Evolutionary conservation across 352 stramenopile species (phyloP).

Genomic region (Globisporangium irregulare): DNA sequence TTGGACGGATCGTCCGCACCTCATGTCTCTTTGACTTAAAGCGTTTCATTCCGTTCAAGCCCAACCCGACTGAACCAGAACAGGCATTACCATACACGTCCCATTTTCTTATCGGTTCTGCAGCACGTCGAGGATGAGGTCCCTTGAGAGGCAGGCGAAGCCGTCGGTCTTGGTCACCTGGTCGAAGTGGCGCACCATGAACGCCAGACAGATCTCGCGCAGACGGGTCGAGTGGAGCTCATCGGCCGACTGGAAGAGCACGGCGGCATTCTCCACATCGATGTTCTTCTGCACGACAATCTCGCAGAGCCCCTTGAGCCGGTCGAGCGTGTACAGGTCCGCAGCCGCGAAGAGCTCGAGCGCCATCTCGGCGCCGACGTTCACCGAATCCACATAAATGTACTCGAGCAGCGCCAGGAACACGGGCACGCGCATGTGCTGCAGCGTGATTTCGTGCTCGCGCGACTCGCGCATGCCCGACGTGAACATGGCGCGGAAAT

Average conservation of each 20-base stretch:
- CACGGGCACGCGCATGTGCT: constrained; percentile 87
- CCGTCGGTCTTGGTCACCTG: constrained; percentile 90
- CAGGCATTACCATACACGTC: no score
- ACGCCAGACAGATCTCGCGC: constrained; percentile 87
- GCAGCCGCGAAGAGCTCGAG: constrained; percentile 93
- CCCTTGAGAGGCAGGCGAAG: constrained; percentile 79
- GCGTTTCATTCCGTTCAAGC: no score
- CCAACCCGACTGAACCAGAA: no score
- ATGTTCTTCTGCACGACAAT: constrained; percentile 90
- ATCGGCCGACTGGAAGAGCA: constrained; percentile 82
- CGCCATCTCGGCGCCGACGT: constrained; percentile 89
- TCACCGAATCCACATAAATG: constrained; percentile 96
- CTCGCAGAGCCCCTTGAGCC: constrained; percentile 91
- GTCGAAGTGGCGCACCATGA: constrained; percentile 90
- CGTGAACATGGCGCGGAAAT: constrained; percentile 94
- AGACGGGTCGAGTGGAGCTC: constrained; percentile 80
- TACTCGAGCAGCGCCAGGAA: constrained; percentile 96
- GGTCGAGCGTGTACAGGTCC: constrained; percentile 94
- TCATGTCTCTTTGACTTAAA: no score
- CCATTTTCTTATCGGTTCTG: constrained; percentile 70
- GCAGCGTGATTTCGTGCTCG: constrained; percentile 85
- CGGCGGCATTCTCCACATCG: constrained; percentile 81
- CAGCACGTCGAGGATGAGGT: constrained; percentile 88
- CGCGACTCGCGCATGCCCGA: constrained; percentile 92
- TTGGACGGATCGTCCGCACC: no score